A percentile compares a stretch with the other conserved stretches of the same genome.
Evolutionary conservation across 768 basidiomycete species (phyloP).

Genomic region (Scleroderma bovista): DNA sequence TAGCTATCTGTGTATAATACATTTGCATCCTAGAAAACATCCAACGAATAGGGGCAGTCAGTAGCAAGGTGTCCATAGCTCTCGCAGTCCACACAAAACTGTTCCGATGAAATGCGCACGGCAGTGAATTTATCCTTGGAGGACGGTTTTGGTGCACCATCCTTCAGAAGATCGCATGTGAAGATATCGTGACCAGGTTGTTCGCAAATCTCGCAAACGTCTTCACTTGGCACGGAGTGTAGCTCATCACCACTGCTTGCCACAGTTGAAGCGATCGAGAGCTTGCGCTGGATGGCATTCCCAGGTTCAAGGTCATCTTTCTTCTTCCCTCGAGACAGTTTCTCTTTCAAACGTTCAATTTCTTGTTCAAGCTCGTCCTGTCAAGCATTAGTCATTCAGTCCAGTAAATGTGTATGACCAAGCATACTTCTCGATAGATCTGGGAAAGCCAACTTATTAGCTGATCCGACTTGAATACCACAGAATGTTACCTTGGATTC

Average conservation of each 20-base stretch:
- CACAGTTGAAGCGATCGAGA: conserved; percentile 18
- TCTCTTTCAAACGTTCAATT: conserved; percentile 69
- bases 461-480: neutral
- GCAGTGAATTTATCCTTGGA: conserved; percentile 9
- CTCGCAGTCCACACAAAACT: conserved; percentile 84
- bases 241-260: conserved; percentile 19
- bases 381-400: conserved; percentile 10
- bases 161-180: conserved; percentile 70
- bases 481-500: conserved; percentile 71
- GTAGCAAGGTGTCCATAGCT: conserved; percentile 67
- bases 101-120: conserved; percentile 25
- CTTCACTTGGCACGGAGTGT: conserved; percentile 23
- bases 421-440: conserved; percentile 78
- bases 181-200: conserved; percentile 83
- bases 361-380: conserved; percentile 88
- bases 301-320: conserved; percentile 37
- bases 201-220: conserved; percentile 84
- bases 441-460: conserved; percentile 23
- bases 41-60: conserved; percentile 80
- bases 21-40: conserved; percentile 60
- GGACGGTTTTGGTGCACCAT: conserved; percentile 35
- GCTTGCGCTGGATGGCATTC: conserved; percentile 23
- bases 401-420: neutral
- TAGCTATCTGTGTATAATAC: too few species aligned
- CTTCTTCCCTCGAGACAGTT: conserved; percentile 55